Percentiles rank a stretch among this genome's conserved stretches.
Evolutionary conservation across 2,329 filamentous ascomycete genomes (phyloP).

Genomic region (Pseudocercospora vitis): DNA sequence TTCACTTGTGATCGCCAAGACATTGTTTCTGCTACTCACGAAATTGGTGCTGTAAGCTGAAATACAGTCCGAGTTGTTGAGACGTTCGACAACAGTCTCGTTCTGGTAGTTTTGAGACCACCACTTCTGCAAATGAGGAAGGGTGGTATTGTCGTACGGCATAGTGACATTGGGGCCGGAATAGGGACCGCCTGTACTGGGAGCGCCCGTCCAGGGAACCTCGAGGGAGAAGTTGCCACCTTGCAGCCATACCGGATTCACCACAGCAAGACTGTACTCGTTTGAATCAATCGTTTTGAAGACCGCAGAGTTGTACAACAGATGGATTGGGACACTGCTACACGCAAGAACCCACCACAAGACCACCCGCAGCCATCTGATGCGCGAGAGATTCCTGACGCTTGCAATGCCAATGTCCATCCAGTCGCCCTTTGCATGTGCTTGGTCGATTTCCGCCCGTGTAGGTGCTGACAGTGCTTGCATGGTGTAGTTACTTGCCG

Average conservation of each 20-base stretch:
- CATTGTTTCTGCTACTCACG: slow-evolving; percentile 14
- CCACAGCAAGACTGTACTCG: slow-evolving; percentile 22
- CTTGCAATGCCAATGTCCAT: slow-evolving; percentile 50
- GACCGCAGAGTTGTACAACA: slow-evolving; percentile 39
- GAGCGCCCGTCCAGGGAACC: slow-evolving; percentile 4
- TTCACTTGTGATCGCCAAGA: slow-evolving; percentile 19
- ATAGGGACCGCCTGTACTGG: slow-evolving; percentile 1
- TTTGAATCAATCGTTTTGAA: slow-evolving; percentile 31
- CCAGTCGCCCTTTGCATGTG: slow-evolving; percentile 46
- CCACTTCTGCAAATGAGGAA: slow-evolving; percentile 7
- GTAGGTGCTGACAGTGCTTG: slow-evolving; percentile 54
- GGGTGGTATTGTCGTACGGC: neutral
- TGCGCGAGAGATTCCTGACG: slow-evolving; percentile 39
- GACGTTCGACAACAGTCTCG: slow-evolving; percentile 8
- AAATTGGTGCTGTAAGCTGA: slow-evolving; percentile 17
- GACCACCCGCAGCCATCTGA: slow-evolving; percentile 26
- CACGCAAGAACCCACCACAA: slow-evolving; percentile 34
- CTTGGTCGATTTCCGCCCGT: slow-evolving; percentile 49
- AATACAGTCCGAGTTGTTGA: slow-evolving; percentile 20
- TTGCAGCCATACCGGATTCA: slow-evolving; percentile 17
- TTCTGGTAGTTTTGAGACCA: slow-evolving; percentile 9
- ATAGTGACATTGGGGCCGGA: neutral
- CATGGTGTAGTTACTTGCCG: slow-evolving; percentile 54
- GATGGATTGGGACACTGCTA: slow-evolving; percentile 40
- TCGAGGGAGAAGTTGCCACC: slow-evolving; percentile 12